Base-by-base conservation (phyloP, 495 filamentous ascomycete genomes). In the Bacidia gigantensis region DNA sequence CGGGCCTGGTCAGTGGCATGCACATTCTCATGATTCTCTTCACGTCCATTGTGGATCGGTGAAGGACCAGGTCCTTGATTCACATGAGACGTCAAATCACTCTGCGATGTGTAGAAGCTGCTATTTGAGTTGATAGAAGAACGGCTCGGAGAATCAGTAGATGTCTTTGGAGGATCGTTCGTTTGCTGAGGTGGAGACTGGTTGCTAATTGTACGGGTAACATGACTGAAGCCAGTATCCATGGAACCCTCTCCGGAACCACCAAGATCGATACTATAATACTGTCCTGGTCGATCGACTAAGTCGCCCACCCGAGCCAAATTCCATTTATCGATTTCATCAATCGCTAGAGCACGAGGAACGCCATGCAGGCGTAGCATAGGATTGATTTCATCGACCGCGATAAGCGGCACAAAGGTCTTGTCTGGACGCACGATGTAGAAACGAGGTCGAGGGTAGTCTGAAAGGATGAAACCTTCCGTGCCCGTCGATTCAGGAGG, bases 361-460 rank as follows among this genome's bases (percentile, higher is more conserved):
- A 69, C 58, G 7, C 65, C 71, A 26, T 57, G 60, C 26, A 78
- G 60, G 0, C 51, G 43, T 39, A 74, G 35, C 10, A 58, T 52
- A 3, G 64, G 41, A 0, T 79, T 79, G 3, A 86, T 63, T 64
- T 84, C 76, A 57, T 87, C 84, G 0, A 78, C 71, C 0, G 81
- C 77, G 32, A 87, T 65, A 11, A 89, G 69, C 0, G 80, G 78
- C 11, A 80, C 82, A 50, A 76, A 65, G 14, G 60, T 64, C 46
- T 80, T 80, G 54, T 79, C 69, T 14, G 73, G 71, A 26, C 82
- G 76, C 32, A 73, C 64, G 49, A 74, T 73, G 60, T 76, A 82
- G 62, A 77, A 81, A 17, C 58, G 57, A 49, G 71, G 69, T 47
- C 62, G 63, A 26, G 62, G 56, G 10, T 59, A 55, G 23, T 60